Base-by-base conservation (phyloP, 2,329 filamentous ascomycete genomes). In the Colletotrichum sp. region DNA sequence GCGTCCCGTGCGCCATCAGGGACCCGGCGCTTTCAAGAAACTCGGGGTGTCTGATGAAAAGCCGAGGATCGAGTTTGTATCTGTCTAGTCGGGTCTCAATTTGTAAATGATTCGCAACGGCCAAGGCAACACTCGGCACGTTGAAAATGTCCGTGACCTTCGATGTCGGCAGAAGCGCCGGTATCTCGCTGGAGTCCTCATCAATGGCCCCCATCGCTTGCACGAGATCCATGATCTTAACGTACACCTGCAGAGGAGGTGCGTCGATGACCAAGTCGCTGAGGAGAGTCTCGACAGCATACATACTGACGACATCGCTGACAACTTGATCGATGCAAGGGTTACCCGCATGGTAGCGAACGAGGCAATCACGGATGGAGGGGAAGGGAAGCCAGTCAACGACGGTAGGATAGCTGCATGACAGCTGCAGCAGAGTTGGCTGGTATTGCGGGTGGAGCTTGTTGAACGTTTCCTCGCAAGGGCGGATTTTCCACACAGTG, bases 141-240 rank as follows among this genome's bases (percentile, higher is more conserved):
- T 18, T 10, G 0, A 44, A 44, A 44, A 44, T n/a, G 5, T 44
- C 18, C 8, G 0, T 44, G 1, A 0, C 16, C 16, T n/a, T 44
- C 0, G 5, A 44, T 44, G 39, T 44, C 18, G 39, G 39, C 16
- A 44, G 3, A 44, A 8, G 39, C 1, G 8, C 39, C 5, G 16
- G 39, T 2, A 1, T 1, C 8, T 44, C 39, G 8, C 0, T 44
- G 8, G 39, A 44, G 39, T 44, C 1, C 8, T 44, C 39, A 10
- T 9, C 39, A 44, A 44, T n/a, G 39, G 39, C 8, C 0, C 16
- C 16, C 16, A 44, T 44, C 16, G 36, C 36, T 44, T 44, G 8
- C 36, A 44, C 16, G 0, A 44, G 36, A 44, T n/a, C 16, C 36
- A 44, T 44, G 8, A 18, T 2, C 1, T 44, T 44, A 2, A 18